Evolutionary conservation across 148 eudicot species (phyloP).

Genomic region (Beta vulgaris): DNA sequence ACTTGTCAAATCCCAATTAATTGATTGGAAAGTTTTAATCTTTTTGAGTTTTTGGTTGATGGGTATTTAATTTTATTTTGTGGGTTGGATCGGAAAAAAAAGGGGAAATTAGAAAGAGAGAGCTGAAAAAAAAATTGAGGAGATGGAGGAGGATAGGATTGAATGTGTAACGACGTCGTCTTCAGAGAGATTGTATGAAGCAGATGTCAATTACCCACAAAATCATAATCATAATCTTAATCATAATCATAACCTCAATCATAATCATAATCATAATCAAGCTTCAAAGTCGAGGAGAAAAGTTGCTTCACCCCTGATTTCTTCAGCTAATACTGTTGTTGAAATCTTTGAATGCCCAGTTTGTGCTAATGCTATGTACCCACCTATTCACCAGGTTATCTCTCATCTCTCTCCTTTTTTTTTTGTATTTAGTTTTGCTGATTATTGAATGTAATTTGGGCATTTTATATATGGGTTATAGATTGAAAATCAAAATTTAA

Average conservation of each 20-base stretch:
- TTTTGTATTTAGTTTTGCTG: background rate
- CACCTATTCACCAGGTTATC: slow-evolving; percentile 38
- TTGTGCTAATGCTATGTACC: slow-evolving; percentile 49
- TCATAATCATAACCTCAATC: slow-evolving; percentile 6
- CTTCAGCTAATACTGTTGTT: slow-evolving; percentile 33
- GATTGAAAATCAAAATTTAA: background rate
- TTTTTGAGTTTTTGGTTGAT: slow-evolving; percentile 22
- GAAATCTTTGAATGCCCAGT: slow-evolving; percentile 54
- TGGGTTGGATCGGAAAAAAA: slow-evolving; percentile 10
- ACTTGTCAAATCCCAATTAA: slow-evolving; percentile 21
- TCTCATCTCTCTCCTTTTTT: background rate
- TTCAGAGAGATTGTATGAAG: slow-evolving; percentile 37
- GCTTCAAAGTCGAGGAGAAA: slow-evolving; percentile 28
- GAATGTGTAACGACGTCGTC: slow-evolving; percentile 33
- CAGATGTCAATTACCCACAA: slow-evolving; percentile 29
- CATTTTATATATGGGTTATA: background rate
- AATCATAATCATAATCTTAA: slow-evolving; percentile 26
- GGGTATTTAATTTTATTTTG: slow-evolving; percentile 26
- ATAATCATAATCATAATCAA: slow-evolving; percentile 25
- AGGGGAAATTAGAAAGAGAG: background rate
- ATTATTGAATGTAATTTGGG: background rate
- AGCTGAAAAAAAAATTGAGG: background rate
- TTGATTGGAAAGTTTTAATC: slow-evolving; percentile 23
- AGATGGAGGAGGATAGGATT: slow-evolving; percentile 39
- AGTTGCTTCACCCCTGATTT: slow-evolving; percentile 20